These are phyloP conservation scores for Atkinsonella texensis DNA, from an alignment of 2,329 filamentous ascomycete genomes.

Conservation along the genomic window DNA sequence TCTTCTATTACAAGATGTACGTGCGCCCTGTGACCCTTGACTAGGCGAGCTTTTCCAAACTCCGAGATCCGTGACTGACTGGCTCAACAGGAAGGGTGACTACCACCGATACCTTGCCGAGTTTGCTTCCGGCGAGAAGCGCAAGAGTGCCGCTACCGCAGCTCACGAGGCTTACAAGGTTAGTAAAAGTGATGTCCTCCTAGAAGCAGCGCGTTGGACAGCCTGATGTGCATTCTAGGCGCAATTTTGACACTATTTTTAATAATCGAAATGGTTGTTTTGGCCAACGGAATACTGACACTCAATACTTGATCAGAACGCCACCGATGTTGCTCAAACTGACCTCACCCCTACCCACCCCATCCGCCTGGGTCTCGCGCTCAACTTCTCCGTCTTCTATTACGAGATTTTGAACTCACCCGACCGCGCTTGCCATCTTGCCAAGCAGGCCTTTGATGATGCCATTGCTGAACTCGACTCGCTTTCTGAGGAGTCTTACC, in stretches of 20 bases:
- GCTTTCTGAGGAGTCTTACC: conserved; percentile 94
- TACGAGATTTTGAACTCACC: conserved; percentile 98
- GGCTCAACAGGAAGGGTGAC: conserved; percentile 69
- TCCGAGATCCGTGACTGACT: not conserved
- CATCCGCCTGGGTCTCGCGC: conserved; percentile 90
- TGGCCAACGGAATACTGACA: conserved; percentile 5
- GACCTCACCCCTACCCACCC: conserved; percentile 96
- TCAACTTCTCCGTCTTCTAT: conserved; percentile 99
- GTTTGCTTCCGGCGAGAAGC: conserved; percentile 87
- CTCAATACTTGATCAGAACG: conserved; percentile 48
- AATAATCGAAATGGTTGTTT: conserved; percentile 1
- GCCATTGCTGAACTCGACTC: conserved; percentile 98
- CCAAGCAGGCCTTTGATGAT: conserved; percentile 98
- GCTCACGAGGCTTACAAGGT: conserved; percentile 98
- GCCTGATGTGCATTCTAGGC: conserved; percentile 6
- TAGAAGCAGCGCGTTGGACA: conserved; percentile 13
- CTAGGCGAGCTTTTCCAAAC: not conserved
- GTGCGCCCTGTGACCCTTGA: conserved; percentile 17
- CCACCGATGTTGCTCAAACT: conserved; percentile 95
- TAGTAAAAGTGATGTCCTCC: conserved; percentile 17
- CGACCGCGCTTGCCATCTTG: conserved; percentile 93
- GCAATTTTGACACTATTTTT: not conserved
- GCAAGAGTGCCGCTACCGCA: conserved; percentile 75
- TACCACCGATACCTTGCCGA: conserved; percentile 94
- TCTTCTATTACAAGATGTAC: conserved; percentile 99